phyloP scores from a whole-genome alignment of 1,284 basidiomycete genomes.

The Stereum hirsutum region DNA sequence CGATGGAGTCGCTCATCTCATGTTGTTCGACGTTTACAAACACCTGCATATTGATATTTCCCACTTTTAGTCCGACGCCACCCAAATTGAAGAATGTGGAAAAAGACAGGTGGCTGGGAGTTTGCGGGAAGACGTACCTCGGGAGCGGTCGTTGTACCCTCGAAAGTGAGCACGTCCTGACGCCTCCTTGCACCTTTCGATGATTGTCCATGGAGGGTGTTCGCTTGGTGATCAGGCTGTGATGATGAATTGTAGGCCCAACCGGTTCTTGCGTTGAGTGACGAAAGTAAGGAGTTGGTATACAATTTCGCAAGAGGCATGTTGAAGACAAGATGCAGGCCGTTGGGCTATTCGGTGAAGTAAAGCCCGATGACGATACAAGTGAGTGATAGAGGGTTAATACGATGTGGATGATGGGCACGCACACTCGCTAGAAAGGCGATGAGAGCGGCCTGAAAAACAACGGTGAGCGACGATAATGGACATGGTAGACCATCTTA shows the following conservation, averaged over 20 bases:
- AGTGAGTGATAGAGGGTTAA: no score
- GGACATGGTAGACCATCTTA: background rate
- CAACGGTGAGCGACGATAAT: no score
- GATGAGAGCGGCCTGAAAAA: no score
- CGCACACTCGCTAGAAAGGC: background rate
- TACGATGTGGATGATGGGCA: no score
- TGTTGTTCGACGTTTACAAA: background rate
- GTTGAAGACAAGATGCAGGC: background rate
- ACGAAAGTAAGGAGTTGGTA: background rate
- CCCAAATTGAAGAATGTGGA: background rate
- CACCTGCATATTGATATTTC: background rate
- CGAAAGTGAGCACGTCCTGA: background rate
- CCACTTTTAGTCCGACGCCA: background rate
- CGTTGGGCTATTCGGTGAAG: no score
- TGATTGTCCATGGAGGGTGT: background rate
- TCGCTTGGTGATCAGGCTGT: background rate
- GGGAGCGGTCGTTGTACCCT: background rate
- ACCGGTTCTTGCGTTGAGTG: background rate
- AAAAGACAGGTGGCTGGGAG: background rate
- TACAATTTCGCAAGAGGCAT: background rate
- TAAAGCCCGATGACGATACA: no score
- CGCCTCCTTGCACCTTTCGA: background rate
- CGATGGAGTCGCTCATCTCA: background rate
- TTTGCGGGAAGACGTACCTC: background rate
- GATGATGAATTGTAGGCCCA: background rate